These are phyloP conservation scores for Elongisporangium prolatum DNA, from an alignment of 352 stramenopile genomes.

Conservation along the genomic window DNA sequence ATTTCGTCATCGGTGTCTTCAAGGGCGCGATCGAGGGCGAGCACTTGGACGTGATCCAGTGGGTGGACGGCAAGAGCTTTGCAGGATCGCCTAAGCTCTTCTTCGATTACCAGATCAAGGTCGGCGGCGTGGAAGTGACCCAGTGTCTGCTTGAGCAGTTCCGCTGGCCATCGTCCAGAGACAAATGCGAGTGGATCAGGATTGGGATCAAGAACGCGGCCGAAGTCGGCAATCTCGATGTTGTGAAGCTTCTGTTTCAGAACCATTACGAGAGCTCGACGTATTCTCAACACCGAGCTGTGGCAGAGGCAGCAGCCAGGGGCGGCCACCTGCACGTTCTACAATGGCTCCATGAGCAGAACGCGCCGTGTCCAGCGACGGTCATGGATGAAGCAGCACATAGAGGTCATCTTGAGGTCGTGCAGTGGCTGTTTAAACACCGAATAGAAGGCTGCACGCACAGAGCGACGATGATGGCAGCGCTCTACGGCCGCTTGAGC, in stretches of 20 bases:
- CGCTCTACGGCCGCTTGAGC: slow-evolving; percentile 21
- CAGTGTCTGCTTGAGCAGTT: neutral
- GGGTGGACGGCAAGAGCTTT: neutral
- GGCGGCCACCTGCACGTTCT: slow-evolving; percentile 58
- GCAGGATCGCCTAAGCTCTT: neutral
- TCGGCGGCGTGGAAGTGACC: neutral
- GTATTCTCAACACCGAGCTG: neutral
- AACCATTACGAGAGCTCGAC: neutral
- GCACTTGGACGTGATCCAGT: neutral
- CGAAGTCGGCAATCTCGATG: neutral
- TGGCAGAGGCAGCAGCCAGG: slow-evolving; percentile 59
- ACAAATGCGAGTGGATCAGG: neutral
- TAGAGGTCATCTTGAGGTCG: slow-evolving; percentile 19
- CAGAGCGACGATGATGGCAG: slow-evolving; percentile 34
- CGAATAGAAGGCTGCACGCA: slow-evolving; percentile 23
- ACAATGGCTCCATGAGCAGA: neutral
- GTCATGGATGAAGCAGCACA: slow-evolving; percentile 24
- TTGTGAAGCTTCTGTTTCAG: neutral
- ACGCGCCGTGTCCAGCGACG: neutral
- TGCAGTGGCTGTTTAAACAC: slow-evolving; percentile 22
- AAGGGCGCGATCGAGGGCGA: neutral
- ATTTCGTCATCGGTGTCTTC: neutral
- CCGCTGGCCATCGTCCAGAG: neutral
- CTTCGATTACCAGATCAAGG: neutral
- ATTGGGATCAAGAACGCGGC: neutral